Evolutionary conservation across 2,329 filamentous ascomycete species (phyloP).

Genomic region (Ramularia endophylla): DNA sequence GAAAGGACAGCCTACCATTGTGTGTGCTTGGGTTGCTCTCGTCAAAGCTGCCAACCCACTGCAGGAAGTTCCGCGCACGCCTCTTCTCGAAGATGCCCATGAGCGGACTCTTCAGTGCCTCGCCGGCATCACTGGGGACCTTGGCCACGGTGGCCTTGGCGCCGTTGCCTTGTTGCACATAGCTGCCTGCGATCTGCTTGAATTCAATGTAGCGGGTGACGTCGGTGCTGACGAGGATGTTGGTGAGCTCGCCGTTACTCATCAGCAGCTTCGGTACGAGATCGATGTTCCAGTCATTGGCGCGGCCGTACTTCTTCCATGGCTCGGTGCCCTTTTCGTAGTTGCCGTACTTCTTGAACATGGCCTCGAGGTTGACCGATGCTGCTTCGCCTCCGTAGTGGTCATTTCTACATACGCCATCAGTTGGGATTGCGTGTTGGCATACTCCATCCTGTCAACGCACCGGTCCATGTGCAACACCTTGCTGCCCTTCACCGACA

Average conservation of each 20-base stretch:
- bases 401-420: constrained; percentile 54
- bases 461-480: constrained; percentile 91
- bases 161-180: constrained; percentile 82
- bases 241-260: constrained; percentile 96
- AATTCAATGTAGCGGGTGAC: constrained; percentile 50
- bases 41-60: constrained; percentile 89
- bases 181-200: constrained; percentile 79
- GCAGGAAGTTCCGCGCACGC: constrained; percentile 91
- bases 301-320: constrained; percentile 95
- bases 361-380: constrained; percentile 91
- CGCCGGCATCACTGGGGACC: constrained; percentile 86
- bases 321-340: constrained; percentile 73
- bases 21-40: constrained; percentile 75
- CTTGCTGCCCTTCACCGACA: constrained; percentile 98
- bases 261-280: constrained; percentile 97
- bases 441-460: too few relatives aligned
- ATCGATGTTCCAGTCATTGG: constrained; percentile 99
- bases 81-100: constrained; percentile 99
- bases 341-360: constrained; percentile 97
- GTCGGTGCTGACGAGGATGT: constrained; percentile 95
- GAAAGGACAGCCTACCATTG: constrained; percentile 58
- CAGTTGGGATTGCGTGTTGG: too few relatives aligned
- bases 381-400: constrained; percentile 98
- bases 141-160: constrained; percentile 88
- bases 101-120: constrained; percentile 84